Percentiles rank a stretch among this genome's conserved stretches.
These are phyloP conservation scores for Glycine latifolia DNA, from an alignment of 306 rosid genomes.

Conservation along the genomic window DNA sequence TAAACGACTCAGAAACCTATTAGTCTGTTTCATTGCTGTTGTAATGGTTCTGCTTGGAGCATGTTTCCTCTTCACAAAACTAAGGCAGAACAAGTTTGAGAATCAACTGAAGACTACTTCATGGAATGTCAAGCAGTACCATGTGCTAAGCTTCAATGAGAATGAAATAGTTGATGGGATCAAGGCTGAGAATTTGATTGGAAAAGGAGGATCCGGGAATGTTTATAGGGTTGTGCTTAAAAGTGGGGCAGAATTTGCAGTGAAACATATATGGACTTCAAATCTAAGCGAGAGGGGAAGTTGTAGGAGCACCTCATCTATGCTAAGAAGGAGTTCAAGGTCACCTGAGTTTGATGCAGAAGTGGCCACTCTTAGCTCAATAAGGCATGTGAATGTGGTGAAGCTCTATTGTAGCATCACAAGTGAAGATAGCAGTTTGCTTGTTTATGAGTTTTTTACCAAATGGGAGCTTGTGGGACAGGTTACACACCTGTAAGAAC, in stretches of 20 bases:
- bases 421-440: constrained; percentile 82
- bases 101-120: constrained; percentile 55
- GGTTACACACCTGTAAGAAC: constrained; percentile 66
- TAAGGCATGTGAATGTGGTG: constrained; percentile 91
- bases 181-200: constrained; percentile 71
- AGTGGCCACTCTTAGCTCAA: constrained; percentile 84
- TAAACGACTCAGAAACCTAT: constrained; percentile 42
- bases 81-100: constrained; percentile 52
- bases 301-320: constrained; percentile 64
- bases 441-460: constrained; percentile 90
- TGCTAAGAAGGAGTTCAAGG: constrained; percentile 53
- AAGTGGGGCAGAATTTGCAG: constrained; percentile 72
- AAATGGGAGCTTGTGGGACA: constrained; percentile 91
- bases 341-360: constrained; percentile 80
- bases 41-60: constrained; percentile 53
- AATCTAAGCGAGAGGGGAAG: constrained; percentile 49
- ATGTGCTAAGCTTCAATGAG: constrained; percentile 68
- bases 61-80: constrained; percentile 56
- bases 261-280: constrained; percentile 80
- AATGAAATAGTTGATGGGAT: constrained; percentile 68
- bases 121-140: constrained; percentile 83
- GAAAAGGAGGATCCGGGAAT: constrained; percentile 92
- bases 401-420: constrained; percentile 90
- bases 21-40: constrained; percentile 62
- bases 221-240: constrained; percentile 72